A percentile compares a stretch with the other conserved stretches of the same genome.
These are phyloP conservation scores for Marchantia paleacea DNA, from an alignment of 225 moss, liverwort and hornwort species.

Conservation along the genomic window DNA sequence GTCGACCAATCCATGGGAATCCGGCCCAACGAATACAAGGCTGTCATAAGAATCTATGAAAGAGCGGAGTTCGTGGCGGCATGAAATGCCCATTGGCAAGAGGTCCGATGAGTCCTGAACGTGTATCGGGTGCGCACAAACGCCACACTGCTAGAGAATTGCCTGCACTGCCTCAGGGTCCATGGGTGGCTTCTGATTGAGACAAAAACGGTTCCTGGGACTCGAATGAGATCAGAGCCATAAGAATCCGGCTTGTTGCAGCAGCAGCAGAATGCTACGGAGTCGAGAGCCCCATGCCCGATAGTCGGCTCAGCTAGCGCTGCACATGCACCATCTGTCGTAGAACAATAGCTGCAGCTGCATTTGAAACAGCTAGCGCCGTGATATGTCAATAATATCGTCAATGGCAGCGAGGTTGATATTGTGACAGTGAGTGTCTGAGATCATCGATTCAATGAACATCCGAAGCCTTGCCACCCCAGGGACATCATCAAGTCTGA, in stretches of 20 bases:
- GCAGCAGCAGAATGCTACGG: not conserved
- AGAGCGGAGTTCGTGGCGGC: not conserved
- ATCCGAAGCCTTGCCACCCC: too few species aligned
- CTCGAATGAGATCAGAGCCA: not conserved
- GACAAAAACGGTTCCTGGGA: not conserved
- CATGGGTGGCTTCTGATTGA: not conserved
- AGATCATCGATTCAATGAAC: too few species aligned
- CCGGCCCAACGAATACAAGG: not conserved
- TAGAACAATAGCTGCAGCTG: not conserved
- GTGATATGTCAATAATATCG: too few species aligned
- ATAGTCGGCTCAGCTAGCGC: not conserved
- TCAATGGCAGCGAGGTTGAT: too few species aligned
- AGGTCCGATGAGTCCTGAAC: not conserved
- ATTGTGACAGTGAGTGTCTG: too few species aligned
- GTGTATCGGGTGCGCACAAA: too few species aligned
- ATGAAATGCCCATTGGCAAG: not conserved
- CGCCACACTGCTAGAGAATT: not conserved
- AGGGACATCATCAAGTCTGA: too few species aligned
- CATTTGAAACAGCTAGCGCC: not conserved
- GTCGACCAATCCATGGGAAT: not conserved
- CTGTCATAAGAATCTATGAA: constrained; percentile 1
- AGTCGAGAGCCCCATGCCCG: not conserved
- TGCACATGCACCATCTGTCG: too few species aligned
- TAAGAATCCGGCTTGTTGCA: not conserved
- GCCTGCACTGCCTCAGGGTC: not conserved